Evolutionary conservation across 116 monocot genomes (phyloP).

Genomic region (Iris pallida): DNA sequence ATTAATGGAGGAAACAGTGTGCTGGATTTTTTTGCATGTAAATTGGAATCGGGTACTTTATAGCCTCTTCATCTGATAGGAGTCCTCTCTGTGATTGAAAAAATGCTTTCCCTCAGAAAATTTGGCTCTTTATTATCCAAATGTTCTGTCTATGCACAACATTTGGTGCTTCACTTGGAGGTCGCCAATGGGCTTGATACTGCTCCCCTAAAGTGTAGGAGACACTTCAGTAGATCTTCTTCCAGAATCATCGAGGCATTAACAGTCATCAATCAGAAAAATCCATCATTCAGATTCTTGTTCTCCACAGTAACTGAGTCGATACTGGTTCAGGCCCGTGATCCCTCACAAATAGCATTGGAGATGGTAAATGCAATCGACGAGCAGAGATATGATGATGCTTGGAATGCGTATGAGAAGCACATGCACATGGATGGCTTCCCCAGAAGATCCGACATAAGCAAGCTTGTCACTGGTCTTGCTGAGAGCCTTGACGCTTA

Average conservation of each 20-base stretch:
- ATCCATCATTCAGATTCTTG: slow-evolving; percentile 1
- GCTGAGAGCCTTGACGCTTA: slow-evolving; percentile 53
- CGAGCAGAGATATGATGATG: slow-evolving; percentile 49
- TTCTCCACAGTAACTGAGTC: slow-evolving; percentile 48
- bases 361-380: slow-evolving; percentile 52
- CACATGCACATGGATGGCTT: slow-evolving; percentile 62
- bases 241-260: neutral
- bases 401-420: slow-evolving; percentile 72
- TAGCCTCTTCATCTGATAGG: too few species aligned
- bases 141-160: neutral
- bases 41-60: too few species aligned
- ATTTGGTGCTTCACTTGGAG: neutral
- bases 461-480: slow-evolving; percentile 52
- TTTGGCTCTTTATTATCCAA: neutral
- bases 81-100: neutral
- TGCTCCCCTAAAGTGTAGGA: neutral
- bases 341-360: slow-evolving; percentile 48
- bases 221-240: neutral
- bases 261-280: neutral
- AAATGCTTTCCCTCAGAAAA: slow-evolving; percentile 24
- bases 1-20: too few species aligned
- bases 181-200: neutral
- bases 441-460: slow-evolving; percentile 61
- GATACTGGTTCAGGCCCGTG: slow-evolving; percentile 67
- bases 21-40: too few species aligned